Percentiles rank a stretch among this genome's conserved stretches.
These are phyloP conservation scores for Eustoma russellianum DNA, from an alignment of 257 asterid genomes.

Conservation along the genomic window DNA sequence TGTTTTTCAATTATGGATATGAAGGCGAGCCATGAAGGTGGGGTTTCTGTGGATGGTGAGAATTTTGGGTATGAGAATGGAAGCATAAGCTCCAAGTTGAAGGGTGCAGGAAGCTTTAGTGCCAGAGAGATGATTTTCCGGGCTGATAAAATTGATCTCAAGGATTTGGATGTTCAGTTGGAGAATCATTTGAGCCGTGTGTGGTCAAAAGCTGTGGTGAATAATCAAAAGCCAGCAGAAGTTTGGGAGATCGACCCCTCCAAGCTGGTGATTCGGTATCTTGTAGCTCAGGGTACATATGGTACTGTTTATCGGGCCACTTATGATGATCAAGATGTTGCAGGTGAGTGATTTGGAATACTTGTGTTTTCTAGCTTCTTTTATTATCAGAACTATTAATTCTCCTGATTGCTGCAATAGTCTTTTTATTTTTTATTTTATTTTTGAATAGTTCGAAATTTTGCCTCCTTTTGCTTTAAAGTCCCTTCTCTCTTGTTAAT, in stretches of 20 bases:
- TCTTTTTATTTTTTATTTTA: background rate
- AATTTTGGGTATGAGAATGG: conserved; percentile 15
- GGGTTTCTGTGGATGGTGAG: conserved; percentile 19
- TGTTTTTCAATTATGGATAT: conserved; percentile 42
- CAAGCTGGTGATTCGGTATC: conserved; percentile 41
- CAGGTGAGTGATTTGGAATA: conserved; percentile 21
- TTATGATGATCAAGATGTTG: conserved; percentile 53
- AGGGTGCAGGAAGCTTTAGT: conserved; percentile 14
- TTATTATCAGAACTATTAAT: too few species aligned
- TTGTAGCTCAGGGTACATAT: conserved; percentile 55
- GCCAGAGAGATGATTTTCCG: conserved; percentile 22
- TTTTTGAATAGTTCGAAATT: too few species aligned
- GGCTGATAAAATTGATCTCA: conserved; percentile 61
- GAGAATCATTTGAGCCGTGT: conserved; percentile 49
- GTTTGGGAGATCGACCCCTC: conserved; percentile 53
- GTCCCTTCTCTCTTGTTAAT: background rate
- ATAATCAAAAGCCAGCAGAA: conserved; percentile 13
- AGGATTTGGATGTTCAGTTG: conserved; percentile 46
- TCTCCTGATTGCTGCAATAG: too few species aligned
- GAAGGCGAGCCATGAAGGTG: conserved; percentile 26
- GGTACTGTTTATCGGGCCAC: conserved; percentile 48
- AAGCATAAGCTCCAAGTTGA: conserved; percentile 28
- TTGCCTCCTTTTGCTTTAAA: too few species aligned
- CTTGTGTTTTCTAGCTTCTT: too few species aligned
- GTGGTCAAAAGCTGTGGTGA: conserved; percentile 27